Conservation (phyloP, 148 eudicot species). For the Persicaria maculosa region DNA sequence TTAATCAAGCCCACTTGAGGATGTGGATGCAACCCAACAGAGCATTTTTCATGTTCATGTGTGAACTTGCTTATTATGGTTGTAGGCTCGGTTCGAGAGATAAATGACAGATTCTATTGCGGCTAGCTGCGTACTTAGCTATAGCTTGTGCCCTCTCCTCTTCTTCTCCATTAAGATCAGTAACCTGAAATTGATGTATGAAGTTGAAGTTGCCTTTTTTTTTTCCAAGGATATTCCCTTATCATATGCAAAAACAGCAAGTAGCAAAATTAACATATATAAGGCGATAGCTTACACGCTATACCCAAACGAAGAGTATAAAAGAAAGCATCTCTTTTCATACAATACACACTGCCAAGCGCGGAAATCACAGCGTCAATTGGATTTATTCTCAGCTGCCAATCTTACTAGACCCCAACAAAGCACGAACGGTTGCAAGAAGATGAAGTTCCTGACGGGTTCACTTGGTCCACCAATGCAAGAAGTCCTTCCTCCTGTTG, state of each 20-base stretch:
- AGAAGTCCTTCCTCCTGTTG: constrained; percentile 93
- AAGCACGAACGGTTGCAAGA: not conserved
- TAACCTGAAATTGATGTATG: no score
- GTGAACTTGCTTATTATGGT: no score
- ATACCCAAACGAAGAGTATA: not conserved
- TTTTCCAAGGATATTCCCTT: not conserved
- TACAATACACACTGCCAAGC: not conserved
- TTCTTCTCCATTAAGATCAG: no score
- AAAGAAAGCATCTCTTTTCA: not conserved
- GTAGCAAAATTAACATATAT: not conserved
- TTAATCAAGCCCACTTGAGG: no score
- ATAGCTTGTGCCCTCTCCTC: no score
- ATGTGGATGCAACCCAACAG: no score
- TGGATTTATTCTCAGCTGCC: not conserved
- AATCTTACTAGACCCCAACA: not conserved
- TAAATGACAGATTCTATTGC: no score
- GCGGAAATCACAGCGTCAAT: not conserved
- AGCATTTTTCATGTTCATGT: no score
- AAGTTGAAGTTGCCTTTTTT: no score
- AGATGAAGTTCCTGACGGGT: not conserved
- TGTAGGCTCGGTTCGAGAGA: no score
- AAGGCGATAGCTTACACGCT: not conserved
- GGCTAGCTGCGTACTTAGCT: no score
- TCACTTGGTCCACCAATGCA: constrained; percentile 90
- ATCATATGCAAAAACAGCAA: not conserved